A percentile compares a stretch with the other conserved stretches of the same genome.
Evolutionary conservation across 2,329 filamentous ascomycete species (phyloP).

Genomic region (Sporothrix dimorphospora): DNA sequence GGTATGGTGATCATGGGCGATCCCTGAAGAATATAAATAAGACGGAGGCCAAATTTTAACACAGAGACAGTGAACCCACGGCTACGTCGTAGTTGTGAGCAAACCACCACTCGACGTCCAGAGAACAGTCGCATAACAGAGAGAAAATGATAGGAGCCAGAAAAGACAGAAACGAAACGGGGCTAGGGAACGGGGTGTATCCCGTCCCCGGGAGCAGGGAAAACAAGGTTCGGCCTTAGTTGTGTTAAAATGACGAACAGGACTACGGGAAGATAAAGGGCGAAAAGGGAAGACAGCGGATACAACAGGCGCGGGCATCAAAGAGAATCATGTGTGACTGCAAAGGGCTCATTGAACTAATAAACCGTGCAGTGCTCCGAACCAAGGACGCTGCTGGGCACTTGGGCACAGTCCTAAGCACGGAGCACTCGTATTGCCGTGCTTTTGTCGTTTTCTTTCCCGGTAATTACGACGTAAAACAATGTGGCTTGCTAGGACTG

Average conservation of each 20-base stretch:
- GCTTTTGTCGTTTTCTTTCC: not conserved
- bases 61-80: not conserved
- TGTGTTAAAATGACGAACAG: conserved; percentile 16
- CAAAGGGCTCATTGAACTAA: not conserved
- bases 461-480: too few species aligned
- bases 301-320: not conserved
- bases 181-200: not conserved
- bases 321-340: not conserved
- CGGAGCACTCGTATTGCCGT: not conserved
- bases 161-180: not conserved
- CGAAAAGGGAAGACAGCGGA: not conserved
- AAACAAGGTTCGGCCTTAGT: not conserved
- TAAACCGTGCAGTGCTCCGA: not conserved
- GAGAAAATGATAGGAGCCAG: too few species aligned
- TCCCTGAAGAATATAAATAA: not conserved
- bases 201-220: not conserved
- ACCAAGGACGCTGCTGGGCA: not conserved
- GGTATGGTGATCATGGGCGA: not conserved
- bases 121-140: not conserved
- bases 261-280: not conserved
- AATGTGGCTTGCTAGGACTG: not conserved
- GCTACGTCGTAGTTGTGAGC: not conserved
- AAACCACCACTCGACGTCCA: not conserved
- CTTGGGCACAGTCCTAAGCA: not conserved
- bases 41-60: not conserved